A percentile compares a stretch with the other conserved stretches of the same genome.
phyloP scores from a whole-genome alignment of 2,329 filamentous ascomycete species.

The Colletotrichum filicis region DNA sequence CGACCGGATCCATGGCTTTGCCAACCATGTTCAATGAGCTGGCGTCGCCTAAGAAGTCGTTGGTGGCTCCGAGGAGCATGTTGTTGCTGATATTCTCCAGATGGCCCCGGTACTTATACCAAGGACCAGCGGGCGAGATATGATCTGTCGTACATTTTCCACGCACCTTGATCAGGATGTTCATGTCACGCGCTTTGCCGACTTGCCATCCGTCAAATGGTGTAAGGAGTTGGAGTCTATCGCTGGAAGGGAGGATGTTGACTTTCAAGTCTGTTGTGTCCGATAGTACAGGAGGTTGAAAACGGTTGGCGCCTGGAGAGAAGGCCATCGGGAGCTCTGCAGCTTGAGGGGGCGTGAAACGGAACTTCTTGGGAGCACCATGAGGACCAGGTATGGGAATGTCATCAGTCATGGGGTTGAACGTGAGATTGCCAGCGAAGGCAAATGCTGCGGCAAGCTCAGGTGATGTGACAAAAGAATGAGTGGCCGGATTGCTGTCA shows the following conservation, averaged over 20 bases:
- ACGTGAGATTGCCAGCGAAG: constrained; percentile 49
- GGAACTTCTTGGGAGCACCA: constrained; percentile 35
- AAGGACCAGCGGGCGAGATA: constrained; percentile 50
- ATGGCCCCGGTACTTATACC: constrained; percentile 52
- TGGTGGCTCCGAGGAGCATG: constrained; percentile 46
- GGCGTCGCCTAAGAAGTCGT: constrained; percentile 42
- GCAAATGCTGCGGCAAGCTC: constrained; percentile 56
- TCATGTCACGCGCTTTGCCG: constrained; percentile 39
- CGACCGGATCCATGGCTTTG: constrained; percentile 40
- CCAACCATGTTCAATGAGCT: constrained; percentile 39
- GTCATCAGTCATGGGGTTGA: constrained; percentile 44
- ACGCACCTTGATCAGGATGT: constrained; percentile 46
- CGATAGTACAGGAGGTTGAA: constrained; percentile 39
- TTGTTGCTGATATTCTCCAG: constrained; percentile 52
- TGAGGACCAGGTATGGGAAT: constrained; percentile 25
- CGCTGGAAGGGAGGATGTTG: constrained; percentile 40
- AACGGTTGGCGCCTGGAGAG: constrained; percentile 39
- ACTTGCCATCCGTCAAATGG: constrained; percentile 43
- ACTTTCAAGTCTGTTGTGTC: constrained; percentile 39
- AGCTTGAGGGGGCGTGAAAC: constrained; percentile 41
- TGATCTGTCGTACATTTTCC: constrained; percentile 53
- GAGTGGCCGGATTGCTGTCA: constrained; percentile 54
- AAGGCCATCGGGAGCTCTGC: constrained; percentile 42
- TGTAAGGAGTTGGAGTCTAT: constrained; percentile 43
- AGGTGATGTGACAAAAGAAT: constrained; percentile 60